These are phyloP conservation scores for Leptographium wingfieldii DNA, from an alignment of 2,329 filamentous ascomycete species.

Conservation along the genomic window DNA sequence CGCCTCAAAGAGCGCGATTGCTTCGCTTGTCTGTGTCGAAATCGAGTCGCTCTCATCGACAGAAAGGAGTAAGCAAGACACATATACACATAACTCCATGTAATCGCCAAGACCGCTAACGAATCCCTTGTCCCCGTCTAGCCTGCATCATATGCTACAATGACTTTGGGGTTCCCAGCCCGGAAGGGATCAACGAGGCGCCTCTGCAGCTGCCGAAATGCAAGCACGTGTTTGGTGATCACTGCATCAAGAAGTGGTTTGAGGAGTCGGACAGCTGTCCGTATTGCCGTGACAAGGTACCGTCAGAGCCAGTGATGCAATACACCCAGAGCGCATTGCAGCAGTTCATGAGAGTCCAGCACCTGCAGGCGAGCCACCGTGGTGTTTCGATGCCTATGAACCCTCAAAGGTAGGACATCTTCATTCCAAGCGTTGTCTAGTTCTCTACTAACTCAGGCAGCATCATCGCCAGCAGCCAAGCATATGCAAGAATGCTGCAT, in stretches of 20 bases:
- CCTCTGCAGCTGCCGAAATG: slow-evolving; percentile 48
- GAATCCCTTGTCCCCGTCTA: slow-evolving; percentile 16
- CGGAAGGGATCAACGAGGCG: slow-evolving; percentile 44
- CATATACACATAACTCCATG: not conserved
- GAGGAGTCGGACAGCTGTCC: slow-evolving; percentile 50
- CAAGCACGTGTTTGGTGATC: slow-evolving; percentile 51
- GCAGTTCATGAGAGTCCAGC: slow-evolving; percentile 1
- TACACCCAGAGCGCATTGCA: not conserved
- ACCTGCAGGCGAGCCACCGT: not conserved
- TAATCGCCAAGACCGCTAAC: not conserved
- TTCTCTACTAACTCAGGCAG: not conserved
- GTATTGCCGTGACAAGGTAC: slow-evolving; percentile 50
- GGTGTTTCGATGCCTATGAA: not conserved
- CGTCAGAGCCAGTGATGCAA: slow-evolving; percentile 27
- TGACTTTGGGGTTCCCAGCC: slow-evolving; percentile 42
- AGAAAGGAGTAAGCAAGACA: slow-evolving; percentile 32
- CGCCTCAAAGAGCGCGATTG: slow-evolving; percentile 33
- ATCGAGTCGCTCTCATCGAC: slow-evolving; percentile 30
- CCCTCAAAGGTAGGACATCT: not conserved
- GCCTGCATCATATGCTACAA: slow-evolving; percentile 54
- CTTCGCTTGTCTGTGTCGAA: slow-evolving; percentile 32
- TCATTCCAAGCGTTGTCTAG: not conserved
- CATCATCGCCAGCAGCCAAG: not conserved
- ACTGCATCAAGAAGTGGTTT: slow-evolving; percentile 55
- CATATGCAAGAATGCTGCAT: not conserved